Conservation (phyloP, 192 early-diverging fungal species). For the Backusella sp. region DNA sequence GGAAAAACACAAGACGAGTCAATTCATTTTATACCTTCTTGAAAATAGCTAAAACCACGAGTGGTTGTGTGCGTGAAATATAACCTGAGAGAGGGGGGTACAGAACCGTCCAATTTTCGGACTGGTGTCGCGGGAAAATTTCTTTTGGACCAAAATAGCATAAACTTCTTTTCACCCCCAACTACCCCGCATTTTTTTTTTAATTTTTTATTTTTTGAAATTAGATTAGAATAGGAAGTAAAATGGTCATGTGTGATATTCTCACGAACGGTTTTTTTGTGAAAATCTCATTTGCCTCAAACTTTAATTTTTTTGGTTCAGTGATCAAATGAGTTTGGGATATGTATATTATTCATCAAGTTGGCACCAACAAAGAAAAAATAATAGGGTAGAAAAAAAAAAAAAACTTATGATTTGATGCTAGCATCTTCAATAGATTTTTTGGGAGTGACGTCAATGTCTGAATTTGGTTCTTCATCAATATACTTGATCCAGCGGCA, state of each 20-base stretch:
- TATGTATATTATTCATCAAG: not conserved
- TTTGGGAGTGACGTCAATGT: not conserved
- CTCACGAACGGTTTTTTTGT: not conserved
- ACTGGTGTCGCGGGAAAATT: not conserved
- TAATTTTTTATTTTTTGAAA: not conserved
- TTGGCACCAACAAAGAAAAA: not conserved
- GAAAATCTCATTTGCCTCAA: not conserved
- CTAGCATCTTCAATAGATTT: not conserved
- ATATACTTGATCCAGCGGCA: conserved; percentile 18
- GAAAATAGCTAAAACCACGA: too few species aligned
- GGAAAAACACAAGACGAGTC: not conserved
- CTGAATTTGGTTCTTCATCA: not conserved
- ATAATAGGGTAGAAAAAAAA: not conserved
- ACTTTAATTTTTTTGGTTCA: not conserved
- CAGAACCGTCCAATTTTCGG: not conserved
- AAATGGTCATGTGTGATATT: not conserved
- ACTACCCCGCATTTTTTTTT: conserved; percentile 2
- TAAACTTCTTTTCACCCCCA: not conserved
- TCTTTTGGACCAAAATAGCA: not conserved
- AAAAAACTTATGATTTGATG: not conserved
- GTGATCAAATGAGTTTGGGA: not conserved
- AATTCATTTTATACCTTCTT: not conserved
- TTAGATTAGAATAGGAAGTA: not conserved
- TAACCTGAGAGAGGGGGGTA: not conserved
- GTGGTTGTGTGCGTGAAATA: not conserved